phyloP scores from a whole-genome alignment of 2,329 filamentous ascomycete species.

The Aspergillus ustus region DNA sequence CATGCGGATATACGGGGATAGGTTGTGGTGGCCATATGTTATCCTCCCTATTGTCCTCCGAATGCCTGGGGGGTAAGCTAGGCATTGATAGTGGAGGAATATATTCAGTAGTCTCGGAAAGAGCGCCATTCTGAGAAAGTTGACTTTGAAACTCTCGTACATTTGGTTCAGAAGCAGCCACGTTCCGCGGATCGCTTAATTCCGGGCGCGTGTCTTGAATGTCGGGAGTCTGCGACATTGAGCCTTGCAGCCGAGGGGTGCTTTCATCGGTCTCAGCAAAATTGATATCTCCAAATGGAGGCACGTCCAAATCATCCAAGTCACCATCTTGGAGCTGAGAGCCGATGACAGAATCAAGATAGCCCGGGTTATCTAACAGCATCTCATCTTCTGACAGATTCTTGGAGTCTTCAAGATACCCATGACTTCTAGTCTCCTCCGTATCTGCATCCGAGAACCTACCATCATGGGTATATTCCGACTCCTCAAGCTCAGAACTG shows the following conservation, averaged over 20 bases:
- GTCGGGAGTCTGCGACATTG: conserved; percentile 18
- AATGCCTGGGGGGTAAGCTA: conserved; percentile 6
- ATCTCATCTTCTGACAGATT: conserved; percentile 36
- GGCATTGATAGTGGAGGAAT: conserved; percentile 6
- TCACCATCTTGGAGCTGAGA: conserved; percentile 41
- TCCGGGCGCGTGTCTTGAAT: conserved; percentile 10
- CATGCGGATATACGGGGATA: conserved; percentile 26
- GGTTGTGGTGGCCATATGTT: conserved; percentile 14
- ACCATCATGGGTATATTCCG: conserved; percentile 42
- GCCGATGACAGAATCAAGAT: conserved; percentile 44
- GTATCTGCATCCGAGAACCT: conserved; percentile 49
- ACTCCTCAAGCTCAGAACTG: conserved; percentile 33
- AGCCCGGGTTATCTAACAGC: conserved; percentile 42
- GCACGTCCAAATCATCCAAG: conserved; percentile 29
- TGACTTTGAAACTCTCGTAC: neutral
- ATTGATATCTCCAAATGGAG: conserved; percentile 18
- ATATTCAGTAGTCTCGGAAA: neutral
- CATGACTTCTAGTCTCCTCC: conserved; percentile 35
- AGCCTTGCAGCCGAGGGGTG: conserved; percentile 25
- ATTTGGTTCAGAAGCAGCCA: conserved; percentile 1
- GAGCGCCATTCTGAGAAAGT: neutral
- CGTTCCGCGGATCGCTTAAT: neutral
- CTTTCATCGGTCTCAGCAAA: conserved; percentile 16
- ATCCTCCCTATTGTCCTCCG: neutral
- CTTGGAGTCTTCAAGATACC: conserved; percentile 32